These are phyloP conservation scores for Botrytis fragariae DNA, from an alignment of 2,329 filamentous ascomycete genomes.

Conservation along the genomic window DNA sequence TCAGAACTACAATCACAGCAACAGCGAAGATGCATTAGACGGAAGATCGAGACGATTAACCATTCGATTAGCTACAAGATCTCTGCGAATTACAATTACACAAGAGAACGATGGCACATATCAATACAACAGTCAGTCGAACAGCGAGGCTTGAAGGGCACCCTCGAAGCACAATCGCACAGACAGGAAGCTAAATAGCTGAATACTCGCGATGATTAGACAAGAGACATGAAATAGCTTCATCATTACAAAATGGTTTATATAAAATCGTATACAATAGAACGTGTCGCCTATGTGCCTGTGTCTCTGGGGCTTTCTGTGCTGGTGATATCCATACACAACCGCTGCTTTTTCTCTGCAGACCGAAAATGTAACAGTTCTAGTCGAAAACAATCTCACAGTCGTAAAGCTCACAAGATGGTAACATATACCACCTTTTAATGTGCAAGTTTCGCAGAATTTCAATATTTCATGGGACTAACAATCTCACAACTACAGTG, in stretches of 20 bases:
- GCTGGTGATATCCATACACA: not conserved
- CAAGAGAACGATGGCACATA: not conserved
- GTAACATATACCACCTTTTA: not conserved
- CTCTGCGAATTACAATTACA: not conserved
- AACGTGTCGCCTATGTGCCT: not conserved
- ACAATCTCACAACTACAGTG: not conserved
- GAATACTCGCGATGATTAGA: not conserved
- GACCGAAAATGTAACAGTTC: rapidly evolving
- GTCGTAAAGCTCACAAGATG: not conserved
- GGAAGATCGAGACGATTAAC: too few species aligned
- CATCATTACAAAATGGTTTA: not conserved
- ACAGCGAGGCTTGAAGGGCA: not conserved
- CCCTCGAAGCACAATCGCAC: not conserved
- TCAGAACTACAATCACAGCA: not conserved
- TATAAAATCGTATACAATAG: not conserved
- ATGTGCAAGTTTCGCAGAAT: not conserved
- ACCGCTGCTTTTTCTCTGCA: not conserved
- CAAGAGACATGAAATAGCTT: not conserved
- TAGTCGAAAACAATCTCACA: not conserved
- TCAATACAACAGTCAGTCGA: not conserved
- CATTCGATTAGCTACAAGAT: too few species aligned
- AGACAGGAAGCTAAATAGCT: not conserved
- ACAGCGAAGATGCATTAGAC: not conserved
- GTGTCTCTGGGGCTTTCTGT: not conserved
- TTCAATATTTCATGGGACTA: not conserved